Base-by-base conservation (phyloP, 2,329 filamentous ascomycete species). In the Akanthomyces uredinophilus region DNA sequence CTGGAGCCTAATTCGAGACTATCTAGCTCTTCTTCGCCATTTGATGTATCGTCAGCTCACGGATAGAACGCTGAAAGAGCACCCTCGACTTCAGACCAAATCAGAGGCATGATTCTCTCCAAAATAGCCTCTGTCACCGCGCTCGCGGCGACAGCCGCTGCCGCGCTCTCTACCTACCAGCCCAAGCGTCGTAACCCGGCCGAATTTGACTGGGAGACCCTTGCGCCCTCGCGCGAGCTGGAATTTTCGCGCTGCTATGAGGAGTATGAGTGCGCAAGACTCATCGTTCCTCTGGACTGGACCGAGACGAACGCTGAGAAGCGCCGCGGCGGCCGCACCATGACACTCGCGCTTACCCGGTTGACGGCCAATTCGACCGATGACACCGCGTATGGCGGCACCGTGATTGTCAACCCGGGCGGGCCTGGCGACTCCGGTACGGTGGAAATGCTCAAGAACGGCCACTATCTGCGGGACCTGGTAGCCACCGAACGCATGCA, bases 271-370 rank as follows among this genome's bases (percentile, higher is more conserved):
- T 78, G 76, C 55, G 74, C 76, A 1, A 70, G 74, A 11, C 73
- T 78, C 20, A 57, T 66, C 0, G 74, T 77, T 13, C 75, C 75
- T 0, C 69, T 77, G 39, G 74, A 78, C 65, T 78, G 73, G 72
- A 68, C 64, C 13, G 57, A 68, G 46, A 41, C 53, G 14, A 20
- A 51, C 10, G 16, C 22, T 7, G 29, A 24, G 22, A 32, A 29
- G 67, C 37, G 37, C 37, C 37, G 65, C 27, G 66, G 66, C 37
- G 67, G 62, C 3, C 61, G 68, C 55, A 69, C 66, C 0, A 71
- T 73, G 18, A 69, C 69, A 4, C 64, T 78, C 27, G 75, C 75
- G 50, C 69, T 77, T 60, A 64, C 71, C 27, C 72, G 70, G 52
- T 39, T 39, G 14, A 14, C 11, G 37, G 37, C 37, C 13, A 39